These are phyloP conservation scores for Thelonectria rubi DNA, from an alignment of 2,329 filamentous ascomycete species.

Conservation along the genomic window DNA sequence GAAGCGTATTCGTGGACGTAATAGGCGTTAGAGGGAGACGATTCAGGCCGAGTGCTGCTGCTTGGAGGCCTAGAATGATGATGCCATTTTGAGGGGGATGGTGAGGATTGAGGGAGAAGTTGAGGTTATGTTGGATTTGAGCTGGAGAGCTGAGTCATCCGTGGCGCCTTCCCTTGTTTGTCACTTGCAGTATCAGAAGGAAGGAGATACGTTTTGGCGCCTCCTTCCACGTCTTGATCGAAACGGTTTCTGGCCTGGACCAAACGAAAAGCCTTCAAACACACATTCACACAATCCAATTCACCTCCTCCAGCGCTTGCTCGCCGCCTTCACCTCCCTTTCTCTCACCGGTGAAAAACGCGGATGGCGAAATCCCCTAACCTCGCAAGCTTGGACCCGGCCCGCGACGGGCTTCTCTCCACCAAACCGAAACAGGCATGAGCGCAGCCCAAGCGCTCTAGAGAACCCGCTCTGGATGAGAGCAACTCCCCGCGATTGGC, in stretches of 20 bases:
- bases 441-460: conserved; percentile 11
- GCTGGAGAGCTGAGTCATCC: conserved; percentile 9
- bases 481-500: conserved; percentile 26
- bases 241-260: neutral
- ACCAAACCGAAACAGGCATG: conserved; percentile 24
- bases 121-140: neutral
- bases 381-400: conserved; percentile 1
- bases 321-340: neutral
- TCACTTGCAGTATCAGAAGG: neutral
- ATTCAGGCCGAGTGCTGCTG: neutral
- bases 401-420: conserved; percentile 12
- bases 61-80: conserved; percentile 13
- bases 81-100: conserved; percentile 25
- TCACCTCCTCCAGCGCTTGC: neutral
- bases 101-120: conserved; percentile 14
- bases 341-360: neutral
- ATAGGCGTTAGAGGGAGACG: neutral
- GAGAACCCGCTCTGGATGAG: conserved; percentile 22
- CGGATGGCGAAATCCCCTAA: neutral
- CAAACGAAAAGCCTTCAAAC: neutral
- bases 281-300: neutral
- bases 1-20: neutral
- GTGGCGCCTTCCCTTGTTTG: neutral
- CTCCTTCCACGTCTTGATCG: neutral
- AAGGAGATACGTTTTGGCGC: neutral